A percentile compares a stretch with the other conserved stretches of the same genome.
Conservation (phyloP, 495 filamentous ascomycete genomes). For the Penicillium soppii region DNA sequence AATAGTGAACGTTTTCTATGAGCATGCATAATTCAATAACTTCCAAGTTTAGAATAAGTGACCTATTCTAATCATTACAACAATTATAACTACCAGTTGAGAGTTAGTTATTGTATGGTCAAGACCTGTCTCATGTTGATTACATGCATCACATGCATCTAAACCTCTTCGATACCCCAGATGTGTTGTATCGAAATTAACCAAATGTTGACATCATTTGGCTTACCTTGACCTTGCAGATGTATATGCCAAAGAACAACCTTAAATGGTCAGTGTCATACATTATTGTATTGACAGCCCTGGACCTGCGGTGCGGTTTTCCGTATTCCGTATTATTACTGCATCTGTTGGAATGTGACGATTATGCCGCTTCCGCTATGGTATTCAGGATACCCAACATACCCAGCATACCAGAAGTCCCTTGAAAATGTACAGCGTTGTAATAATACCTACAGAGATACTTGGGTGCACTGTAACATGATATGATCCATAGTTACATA, state of each 20-base stretch:
- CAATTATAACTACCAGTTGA: no score
- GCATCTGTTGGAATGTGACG: constrained; percentile 17
- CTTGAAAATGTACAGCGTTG: constrained; percentile 17
- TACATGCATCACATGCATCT: constrained; percentile 20
- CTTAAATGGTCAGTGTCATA: constrained; percentile 1
- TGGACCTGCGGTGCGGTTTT: neutral
- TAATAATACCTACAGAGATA: constrained; percentile 1
- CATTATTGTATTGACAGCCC: neutral
- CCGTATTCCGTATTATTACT: constrained; percentile 3
- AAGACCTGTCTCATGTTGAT: no score
- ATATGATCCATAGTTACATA: no score
- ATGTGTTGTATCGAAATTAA: neutral
- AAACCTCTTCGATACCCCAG: no score
- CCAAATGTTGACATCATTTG: constrained; percentile 15
- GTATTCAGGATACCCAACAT: constrained; percentile 28
- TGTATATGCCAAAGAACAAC: constrained; percentile 5
- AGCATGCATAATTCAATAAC: no score
- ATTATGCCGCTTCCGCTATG: constrained; percentile 7
- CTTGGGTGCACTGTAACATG: no score
- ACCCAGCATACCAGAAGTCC: constrained; percentile 1
- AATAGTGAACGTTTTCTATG: no score
- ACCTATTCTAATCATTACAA: neutral
- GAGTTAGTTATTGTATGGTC: no score
- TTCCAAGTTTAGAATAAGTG: no score
- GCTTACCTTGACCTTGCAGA: neutral